phyloP scores from a whole-genome alignment of 2,329 filamentous ascomycete species.

The Fusarium annulatum region DNA sequence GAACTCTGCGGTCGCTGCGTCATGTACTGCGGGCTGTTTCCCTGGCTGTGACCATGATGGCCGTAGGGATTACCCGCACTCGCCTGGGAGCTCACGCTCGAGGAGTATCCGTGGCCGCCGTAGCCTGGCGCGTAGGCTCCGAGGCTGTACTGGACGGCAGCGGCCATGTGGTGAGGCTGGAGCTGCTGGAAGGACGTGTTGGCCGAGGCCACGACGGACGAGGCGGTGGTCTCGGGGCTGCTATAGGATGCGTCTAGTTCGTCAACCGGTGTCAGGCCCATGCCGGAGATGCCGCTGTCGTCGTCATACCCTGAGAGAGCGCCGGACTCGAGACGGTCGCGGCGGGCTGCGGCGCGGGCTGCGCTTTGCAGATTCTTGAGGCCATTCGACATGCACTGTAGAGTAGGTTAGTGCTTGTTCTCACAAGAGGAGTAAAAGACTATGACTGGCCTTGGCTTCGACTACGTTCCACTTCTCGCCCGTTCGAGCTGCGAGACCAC shows the following conservation, averaged over 20 bases:
- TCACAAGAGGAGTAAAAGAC: background rate
- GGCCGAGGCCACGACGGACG: constrained; percentile 55
- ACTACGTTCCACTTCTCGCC: constrained; percentile 87
- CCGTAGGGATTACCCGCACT: constrained; percentile 52
- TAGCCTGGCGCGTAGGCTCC: constrained; percentile 39
- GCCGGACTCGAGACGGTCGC: constrained; percentile 67
- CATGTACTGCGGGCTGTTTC: constrained; percentile 59
- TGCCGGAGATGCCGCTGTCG: constrained; percentile 76
- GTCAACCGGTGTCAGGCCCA: constrained; percentile 68
- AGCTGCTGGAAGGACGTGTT: constrained; percentile 48
- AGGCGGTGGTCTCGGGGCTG: constrained; percentile 62
- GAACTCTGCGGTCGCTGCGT: constrained; percentile 63
- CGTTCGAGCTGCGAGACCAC: constrained; percentile 73
- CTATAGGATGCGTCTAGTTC: constrained; percentile 68
- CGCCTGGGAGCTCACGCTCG: constrained; percentile 63
- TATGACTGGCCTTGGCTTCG: constrained; percentile 66
- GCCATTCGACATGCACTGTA: constrained; percentile 83
- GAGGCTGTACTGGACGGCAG: constrained; percentile 41
- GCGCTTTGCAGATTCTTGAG: constrained; percentile 82
- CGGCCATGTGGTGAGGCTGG: constrained; percentile 41
- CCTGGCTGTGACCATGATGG: constrained; percentile 48
- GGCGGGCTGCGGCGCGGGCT: constrained; percentile 72
- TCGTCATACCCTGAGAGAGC: constrained; percentile 67
- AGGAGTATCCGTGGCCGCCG: constrained; percentile 61
- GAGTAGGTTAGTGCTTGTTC: background rate